Base-by-base conservation (phyloP, 768 basidiomycete species). In the Pluteus cervinus region DNA sequence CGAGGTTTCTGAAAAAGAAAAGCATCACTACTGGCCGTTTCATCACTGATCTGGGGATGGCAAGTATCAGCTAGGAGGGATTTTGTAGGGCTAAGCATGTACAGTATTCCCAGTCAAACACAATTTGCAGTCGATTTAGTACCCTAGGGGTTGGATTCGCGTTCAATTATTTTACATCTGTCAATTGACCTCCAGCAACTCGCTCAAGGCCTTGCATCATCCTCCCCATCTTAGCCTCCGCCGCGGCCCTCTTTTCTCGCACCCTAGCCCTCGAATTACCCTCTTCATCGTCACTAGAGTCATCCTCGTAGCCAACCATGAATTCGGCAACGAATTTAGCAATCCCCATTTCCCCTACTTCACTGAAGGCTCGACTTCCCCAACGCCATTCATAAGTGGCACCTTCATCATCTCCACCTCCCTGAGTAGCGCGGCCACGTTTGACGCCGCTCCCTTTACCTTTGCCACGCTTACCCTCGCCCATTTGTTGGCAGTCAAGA, bases 281-380 rank as follows among this genome's bases (percentile, higher is more conserved):
- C 16, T 57, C 62, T 2, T 64, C 63, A 3, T 62, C 63, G 32
- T 51, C 62, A 14, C 54, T 62, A 1, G 43, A 50, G 10, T 47
- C 52, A 33, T 43, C 41, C 23, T 57, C 56, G 29, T 61, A 57
- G 14, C 50, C 71, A 24, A 75, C 69, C 83, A 90, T 88, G 49
- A 92, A 86, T 49, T 86, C 79, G 2, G 79, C 79, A 2, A 94
- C 68, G 50, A 94, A 94, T 38, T 61, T 62, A 1, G 79, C 86
- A 7, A 92, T 64, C 9, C 68, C 79, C 41, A 69, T 60, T 58
- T 97, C 93, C 2, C 87, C 83, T 4, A 96, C 75, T 58, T 97
- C 93, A 22, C 75, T 75, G 25, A 82, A 73, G 2, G 90, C 80
- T 20, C 87, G 71, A 18, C 71, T 63, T 3, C 91, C 92, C 92